Percentiles rank a stretch among this genome's conserved stretches.
phyloP scores from a whole-genome alignment of 108 stramenopile species.

The Cylindrotheca fusiformis region DNA sequence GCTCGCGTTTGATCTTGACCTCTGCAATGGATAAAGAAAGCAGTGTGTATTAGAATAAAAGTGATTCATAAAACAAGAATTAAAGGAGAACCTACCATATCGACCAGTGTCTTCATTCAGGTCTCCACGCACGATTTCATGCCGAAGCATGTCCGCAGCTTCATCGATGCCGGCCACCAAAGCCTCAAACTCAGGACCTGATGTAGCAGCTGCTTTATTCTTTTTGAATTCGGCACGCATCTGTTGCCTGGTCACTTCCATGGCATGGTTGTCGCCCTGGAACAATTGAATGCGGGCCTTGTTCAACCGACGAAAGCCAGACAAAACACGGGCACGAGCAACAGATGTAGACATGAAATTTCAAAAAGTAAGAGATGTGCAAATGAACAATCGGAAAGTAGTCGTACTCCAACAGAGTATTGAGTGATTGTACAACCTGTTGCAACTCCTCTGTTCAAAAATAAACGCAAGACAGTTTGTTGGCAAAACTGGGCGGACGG shows the following conservation, averaged over 20 bases:
- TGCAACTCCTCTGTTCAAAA: too few species aligned
- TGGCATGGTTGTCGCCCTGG: slow-evolving; percentile 61
- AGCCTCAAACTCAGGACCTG: slow-evolving; percentile 61
- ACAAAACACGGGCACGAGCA: slow-evolving; percentile 37
- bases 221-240: slow-evolving; percentile 70
- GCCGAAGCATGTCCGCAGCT: slow-evolving; percentile 78
- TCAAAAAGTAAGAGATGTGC: not conserved
- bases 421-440: too few species aligned
- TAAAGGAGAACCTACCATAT: slow-evolving; percentile 42
- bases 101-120: slow-evolving; percentile 66
- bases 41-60: not conserved
- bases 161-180: slow-evolving; percentile 79
- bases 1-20: slow-evolving; percentile 72
- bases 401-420: too few species aligned
- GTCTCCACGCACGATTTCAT: slow-evolving; percentile 77
- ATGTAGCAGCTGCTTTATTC: slow-evolving; percentile 43
- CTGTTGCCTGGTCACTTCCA: slow-evolving; percentile 60
- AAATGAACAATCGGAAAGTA: too few species aligned
- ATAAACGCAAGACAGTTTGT: too few species aligned
- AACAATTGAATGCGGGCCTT: slow-evolving; percentile 73
- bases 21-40: slow-evolving; percentile 33
- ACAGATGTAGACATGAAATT: slow-evolving; percentile 7
- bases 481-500: too few species aligned
- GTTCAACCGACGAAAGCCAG: slow-evolving; percentile 77
- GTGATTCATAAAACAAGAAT: not conserved